A percentile compares a stretch with the other conserved stretches of the same genome.
Conservation (phyloP, 495 filamentous ascomycete species). For the Astrothelium subdiscretum region DNA sequence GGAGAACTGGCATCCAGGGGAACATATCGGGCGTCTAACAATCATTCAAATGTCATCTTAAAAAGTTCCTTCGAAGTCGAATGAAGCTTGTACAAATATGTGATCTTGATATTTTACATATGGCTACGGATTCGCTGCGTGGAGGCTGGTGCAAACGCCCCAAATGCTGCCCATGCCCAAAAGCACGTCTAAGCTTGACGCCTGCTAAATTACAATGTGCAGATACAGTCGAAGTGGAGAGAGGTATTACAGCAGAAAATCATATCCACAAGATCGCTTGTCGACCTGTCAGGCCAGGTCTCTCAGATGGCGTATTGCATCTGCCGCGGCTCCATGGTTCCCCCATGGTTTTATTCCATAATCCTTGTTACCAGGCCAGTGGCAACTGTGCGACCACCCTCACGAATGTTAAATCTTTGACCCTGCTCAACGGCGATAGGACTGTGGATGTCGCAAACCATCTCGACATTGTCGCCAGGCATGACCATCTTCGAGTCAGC, state of each 20-base stretch:
- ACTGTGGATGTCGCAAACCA: conserved; percentile 67
- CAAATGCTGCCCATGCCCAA: conserved; percentile 1
- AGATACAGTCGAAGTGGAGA: background rate
- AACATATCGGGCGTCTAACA: too few relatives aligned
- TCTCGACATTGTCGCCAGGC: conserved; percentile 98
- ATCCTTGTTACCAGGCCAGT: conserved; percentile 86
- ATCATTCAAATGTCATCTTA: too few relatives aligned
- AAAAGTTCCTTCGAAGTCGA: background rate
- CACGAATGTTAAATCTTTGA: conserved; percentile 91
- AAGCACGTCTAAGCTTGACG: background rate
- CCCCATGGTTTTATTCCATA: conserved; percentile 41
- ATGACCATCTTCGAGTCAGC: conserved; percentile 60
- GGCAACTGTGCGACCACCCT: conserved; percentile 87
- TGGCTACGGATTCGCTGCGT: background rate
- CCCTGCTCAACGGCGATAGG: conserved; percentile 79
- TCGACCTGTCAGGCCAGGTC: background rate
- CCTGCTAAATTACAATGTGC: background rate
- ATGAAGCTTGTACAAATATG: background rate
- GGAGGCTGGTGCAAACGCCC: background rate
- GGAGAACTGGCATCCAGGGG: too few relatives aligned
- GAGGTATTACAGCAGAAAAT: background rate
- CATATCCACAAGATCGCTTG: background rate
- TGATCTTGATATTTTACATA: background rate
- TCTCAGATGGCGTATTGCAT: background rate
- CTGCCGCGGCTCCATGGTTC: background rate